These are phyloP conservation scores for Plasmodium coatneyi DNA, from an alignment of 169 alveolate species.

Conservation along the genomic window DNA sequence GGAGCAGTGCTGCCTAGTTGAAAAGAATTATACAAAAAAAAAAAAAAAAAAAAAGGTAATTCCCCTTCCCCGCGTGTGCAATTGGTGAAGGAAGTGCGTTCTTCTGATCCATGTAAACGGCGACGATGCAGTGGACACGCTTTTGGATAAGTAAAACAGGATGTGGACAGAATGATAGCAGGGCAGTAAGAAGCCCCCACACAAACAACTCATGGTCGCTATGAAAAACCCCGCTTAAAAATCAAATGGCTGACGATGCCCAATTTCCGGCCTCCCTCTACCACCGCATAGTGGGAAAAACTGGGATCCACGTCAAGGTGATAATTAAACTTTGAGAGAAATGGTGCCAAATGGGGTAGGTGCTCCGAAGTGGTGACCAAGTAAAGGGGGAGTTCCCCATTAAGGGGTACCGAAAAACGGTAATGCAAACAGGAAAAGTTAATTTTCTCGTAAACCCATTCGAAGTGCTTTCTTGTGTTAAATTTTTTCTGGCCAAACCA, in stretches of 20 bases:
- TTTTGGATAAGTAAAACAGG: too few species aligned
- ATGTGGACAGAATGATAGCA: not conserved
- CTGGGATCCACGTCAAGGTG: constrained; percentile 20
- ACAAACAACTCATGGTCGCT: not conserved
- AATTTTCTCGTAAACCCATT: constrained; percentile 22
- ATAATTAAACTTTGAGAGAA: constrained; percentile 39
- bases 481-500: constrained; percentile 55
- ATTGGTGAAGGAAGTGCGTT: not conserved
- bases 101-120: too few species aligned
- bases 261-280: not conserved
- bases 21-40: not conserved
- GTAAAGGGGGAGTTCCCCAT: constrained; percentile 49
- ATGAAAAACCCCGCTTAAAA: not conserved
- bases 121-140: too few species aligned
- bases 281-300: constrained; percentile 14
- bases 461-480: constrained; percentile 5
- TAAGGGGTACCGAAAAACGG: constrained; percentile 21
- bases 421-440: constrained; percentile 56
- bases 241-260: constrained; percentile 33
- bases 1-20: not conserved
- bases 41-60: not conserved
- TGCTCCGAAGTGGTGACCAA: constrained; percentile 21
- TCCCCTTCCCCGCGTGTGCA: not conserved
- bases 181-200: not conserved
- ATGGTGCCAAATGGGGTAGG: not conserved